phyloP scores from a whole-genome alignment of 225 moss, liverwort and hornwort genomes.

The Ulota crispa region DNA sequence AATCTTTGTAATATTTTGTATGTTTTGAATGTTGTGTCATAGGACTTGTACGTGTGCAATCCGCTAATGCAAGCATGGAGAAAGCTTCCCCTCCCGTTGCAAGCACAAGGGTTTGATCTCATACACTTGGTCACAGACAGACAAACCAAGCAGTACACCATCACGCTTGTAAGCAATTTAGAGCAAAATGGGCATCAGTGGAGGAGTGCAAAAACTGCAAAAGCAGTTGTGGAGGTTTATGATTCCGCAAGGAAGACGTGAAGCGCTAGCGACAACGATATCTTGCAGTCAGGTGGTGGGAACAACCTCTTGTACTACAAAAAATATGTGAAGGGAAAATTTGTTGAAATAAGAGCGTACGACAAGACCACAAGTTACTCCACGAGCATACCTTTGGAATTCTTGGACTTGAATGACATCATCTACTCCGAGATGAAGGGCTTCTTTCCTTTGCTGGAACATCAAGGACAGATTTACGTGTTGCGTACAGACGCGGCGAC shows the following conservation, averaged over 20 bases:
- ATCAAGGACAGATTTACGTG: constrained; percentile 30
- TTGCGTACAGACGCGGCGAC: constrained; percentile 1
- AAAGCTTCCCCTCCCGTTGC: constrained; percentile 34
- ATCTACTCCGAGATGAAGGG: constrained; percentile 4
- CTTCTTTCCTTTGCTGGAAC: constrained; percentile 26
- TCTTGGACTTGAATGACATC: not conserved
- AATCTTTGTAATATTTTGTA: not conserved
- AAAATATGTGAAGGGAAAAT: not conserved
- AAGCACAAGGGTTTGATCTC: constrained; percentile 26
- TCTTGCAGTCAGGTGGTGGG: not conserved
- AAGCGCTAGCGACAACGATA: constrained; percentile 10
- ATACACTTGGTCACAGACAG: constrained; percentile 33
- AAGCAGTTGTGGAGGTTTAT: constrained; percentile 38
- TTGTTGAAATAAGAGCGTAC: constrained; percentile 40
- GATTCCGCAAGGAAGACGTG: constrained; percentile 25
- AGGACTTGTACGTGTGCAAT: constrained; percentile 36
- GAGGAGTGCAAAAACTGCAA: not conserved
- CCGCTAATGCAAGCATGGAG: constrained; percentile 35
- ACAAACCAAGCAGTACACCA: constrained; percentile 33
- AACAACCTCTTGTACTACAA: constrained; percentile 36
- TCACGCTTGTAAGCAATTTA: constrained; percentile 18
- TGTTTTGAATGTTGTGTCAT: not conserved
- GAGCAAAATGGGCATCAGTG: not conserved
- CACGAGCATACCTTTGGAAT: not conserved
- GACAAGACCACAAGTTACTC: constrained; percentile 20